Base-by-base conservation (phyloP, 2,329 filamentous ascomycete genomes). In the Mycosphaerella sp. region DNA sequence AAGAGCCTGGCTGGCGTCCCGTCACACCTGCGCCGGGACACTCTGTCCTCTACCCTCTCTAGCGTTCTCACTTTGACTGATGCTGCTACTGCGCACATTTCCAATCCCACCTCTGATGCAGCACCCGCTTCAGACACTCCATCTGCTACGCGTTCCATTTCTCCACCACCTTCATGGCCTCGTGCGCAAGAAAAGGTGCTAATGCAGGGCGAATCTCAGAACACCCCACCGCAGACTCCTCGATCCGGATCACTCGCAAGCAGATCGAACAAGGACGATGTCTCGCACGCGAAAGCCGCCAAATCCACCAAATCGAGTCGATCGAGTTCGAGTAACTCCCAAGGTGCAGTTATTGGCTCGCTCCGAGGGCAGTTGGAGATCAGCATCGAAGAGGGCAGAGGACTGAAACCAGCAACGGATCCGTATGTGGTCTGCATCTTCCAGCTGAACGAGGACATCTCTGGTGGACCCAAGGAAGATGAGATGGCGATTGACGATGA, bases 401-500 rank as follows among this genome's bases (percentile, higher is more conserved):
- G 88, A 8, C 74, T 98, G 49, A 81, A 86, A 57, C 88, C 84
- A 54, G 89, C 89, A 67, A 83, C 84, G 55, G 89, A 96, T 66
- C 93, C 93, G 1, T 98, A 98, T 66, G 89, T 96, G 49, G 90
- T 98, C 9, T 95, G 88, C 55, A 91, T 96, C 26, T 98, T 97
- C 67, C 93, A 98, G 70, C 87, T 89, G 70, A 95, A 92, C 67
- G 93, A 98, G 71, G 86, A 95, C 64, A 95, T 98, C 53, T 97
- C 93, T 1, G 86, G 88, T 53, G 89, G 89, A 2, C 88, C 91
- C 10, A 82, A 85, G 60, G 76, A 75, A 51, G 79, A 82, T 54
- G 80, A 80, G 36, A 77, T 77, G 51, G 68, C 69, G 45, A 64
- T 64, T 6, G 63, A 62, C 8, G 60, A 63, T 11, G 62, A 69